phyloP scores from a whole-genome alignment of 2,329 filamentous ascomycete species.

The Calonectria honghensis region DNA sequence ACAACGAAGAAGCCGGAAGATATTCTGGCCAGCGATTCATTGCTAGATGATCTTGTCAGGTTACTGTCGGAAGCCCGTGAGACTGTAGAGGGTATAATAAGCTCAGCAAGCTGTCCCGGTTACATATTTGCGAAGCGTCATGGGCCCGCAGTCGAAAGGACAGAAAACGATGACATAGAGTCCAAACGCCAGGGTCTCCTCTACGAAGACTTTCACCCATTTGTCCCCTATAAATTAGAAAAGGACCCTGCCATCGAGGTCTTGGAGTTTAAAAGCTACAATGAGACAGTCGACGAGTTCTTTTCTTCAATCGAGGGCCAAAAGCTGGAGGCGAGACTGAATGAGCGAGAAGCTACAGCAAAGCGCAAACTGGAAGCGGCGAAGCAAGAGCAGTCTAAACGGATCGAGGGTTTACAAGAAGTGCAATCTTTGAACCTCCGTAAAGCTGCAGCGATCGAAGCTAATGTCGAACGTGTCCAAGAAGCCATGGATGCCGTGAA shows the following conservation, averaged over 20 bases:
- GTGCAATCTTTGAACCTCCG: conserved; percentile 88
- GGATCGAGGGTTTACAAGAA: conserved; percentile 88
- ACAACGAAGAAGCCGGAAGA: conserved; percentile 79
- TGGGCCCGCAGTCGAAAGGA: conserved; percentile 45
- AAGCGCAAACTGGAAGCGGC: conserved; percentile 91
- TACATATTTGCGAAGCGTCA: conserved; percentile 89
- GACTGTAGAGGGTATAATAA: conserved; percentile 81
- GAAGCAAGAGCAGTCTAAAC: conserved; percentile 86
- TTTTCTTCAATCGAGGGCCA: conserved; percentile 98
- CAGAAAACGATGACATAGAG: conserved; percentile 59
- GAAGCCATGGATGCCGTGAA: conserved; percentile 96
- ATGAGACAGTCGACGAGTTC: conserved; percentile 95
- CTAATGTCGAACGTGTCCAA: conserved; percentile 92
- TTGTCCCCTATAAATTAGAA: conserved; percentile 87
- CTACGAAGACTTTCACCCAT: conserved; percentile 97
- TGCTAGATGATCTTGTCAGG: conserved; percentile 80
- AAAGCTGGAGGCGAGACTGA: conserved; percentile 88
- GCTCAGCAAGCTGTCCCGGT: conserved; percentile 80
- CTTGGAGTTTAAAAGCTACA: conserved; percentile 88
- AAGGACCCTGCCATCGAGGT: conserved; percentile 79
- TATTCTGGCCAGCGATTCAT: conserved; percentile 78
- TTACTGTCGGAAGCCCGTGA: conserved; percentile 82
- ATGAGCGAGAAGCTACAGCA: conserved; percentile 87
- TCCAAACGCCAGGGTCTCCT: conserved; percentile 72
- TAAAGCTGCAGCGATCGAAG: conserved; percentile 92